Evolutionary conservation across 1,284 basidiomycete genomes (phyloP).

Genomic region (Cutaneotrichosporon cavernicola): DNA sequence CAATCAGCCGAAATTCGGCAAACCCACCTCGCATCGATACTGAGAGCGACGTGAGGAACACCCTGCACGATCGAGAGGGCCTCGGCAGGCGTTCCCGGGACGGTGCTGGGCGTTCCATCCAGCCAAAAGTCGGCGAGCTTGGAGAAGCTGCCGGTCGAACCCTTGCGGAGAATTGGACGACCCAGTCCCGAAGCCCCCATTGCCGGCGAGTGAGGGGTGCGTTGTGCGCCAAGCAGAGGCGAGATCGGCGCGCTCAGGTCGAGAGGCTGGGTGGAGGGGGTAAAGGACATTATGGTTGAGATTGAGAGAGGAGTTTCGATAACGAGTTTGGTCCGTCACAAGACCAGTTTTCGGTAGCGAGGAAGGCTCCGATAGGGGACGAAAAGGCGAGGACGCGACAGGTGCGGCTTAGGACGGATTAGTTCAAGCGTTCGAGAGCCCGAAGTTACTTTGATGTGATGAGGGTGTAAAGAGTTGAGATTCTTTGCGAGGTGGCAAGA

Average conservation of each 20-base stretch:
- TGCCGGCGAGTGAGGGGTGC: neutral
- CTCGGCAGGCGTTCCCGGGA: constrained; percentile 21
- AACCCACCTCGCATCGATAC: constrained; percentile 71
- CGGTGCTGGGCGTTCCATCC: constrained; percentile 28
- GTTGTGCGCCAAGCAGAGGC: constrained; percentile 23
- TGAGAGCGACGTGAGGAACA: constrained; percentile 62
- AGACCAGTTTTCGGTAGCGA: constrained; percentile 1
- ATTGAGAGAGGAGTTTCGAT: neutral
- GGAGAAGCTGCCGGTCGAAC: constrained; percentile 46
- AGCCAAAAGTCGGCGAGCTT: constrained; percentile 49
- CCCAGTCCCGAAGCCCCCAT: neutral
- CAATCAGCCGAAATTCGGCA: neutral
- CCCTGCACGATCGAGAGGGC: constrained; percentile 59
- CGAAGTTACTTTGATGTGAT: neutral
- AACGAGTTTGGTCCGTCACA: constrained; percentile 4
- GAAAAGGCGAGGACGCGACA: neutral
- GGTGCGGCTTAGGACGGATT: neutral
- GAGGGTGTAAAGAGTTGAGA: neutral
- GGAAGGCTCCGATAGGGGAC: neutral
- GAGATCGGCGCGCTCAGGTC: constrained; percentile 26
- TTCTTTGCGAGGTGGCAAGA: neutral
- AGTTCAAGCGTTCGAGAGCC: neutral
- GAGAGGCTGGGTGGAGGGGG: constrained; percentile 22
- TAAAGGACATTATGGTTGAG: constrained; percentile 31
- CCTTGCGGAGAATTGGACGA: constrained; percentile 34